Conservation (phyloP, 192 early-diverging fungal species). For the Coemansia biformis region DNA sequence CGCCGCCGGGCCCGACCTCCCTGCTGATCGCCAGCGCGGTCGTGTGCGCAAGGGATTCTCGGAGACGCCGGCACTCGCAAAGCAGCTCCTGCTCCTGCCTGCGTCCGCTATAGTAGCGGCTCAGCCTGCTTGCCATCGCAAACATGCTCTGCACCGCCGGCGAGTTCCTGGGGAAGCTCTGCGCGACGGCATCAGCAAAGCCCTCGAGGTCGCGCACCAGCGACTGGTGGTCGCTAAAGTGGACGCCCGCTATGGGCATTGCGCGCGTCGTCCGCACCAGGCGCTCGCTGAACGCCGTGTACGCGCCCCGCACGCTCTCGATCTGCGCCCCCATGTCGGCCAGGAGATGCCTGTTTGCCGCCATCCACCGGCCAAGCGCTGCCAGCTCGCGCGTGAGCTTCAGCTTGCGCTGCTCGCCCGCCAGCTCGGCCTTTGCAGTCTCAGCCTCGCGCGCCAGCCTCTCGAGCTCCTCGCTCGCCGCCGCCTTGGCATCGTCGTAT, state of each 20-base stretch:
- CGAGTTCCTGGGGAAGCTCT: constrained; percentile 7
- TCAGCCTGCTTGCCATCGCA: constrained; percentile 7
- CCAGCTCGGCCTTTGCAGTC: constrained; percentile 6
- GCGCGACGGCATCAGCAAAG: constrained; percentile 14
- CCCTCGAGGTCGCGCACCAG: constrained; percentile 28
- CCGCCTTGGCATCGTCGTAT: constrained; percentile 29
- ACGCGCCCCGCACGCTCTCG: constrained; percentile 9
- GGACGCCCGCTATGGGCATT: constrained; percentile 37
- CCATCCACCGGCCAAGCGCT: constrained; percentile 27
- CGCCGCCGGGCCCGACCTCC: no score
- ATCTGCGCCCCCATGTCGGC: constrained; percentile 17
- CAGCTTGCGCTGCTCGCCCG: constrained; percentile 27
- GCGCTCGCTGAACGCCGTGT: constrained; percentile 10
- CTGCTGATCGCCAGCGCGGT: constrained; percentile 25
- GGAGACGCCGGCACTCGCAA: constrained; percentile 28
- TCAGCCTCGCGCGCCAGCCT: constrained; percentile 19
- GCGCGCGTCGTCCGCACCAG: constrained; percentile 30
- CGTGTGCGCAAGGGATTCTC: constrained; percentile 24
- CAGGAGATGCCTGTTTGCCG: constrained; percentile 9
- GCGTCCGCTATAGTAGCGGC: constrained; percentile 11
- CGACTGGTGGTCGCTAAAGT: constrained; percentile 11
- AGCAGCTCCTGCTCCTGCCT: constrained; percentile 27
- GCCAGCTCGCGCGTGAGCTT: constrained; percentile 36
- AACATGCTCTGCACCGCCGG: constrained; percentile 9
- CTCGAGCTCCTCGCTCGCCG: constrained; percentile 14